A percentile compares a stretch with the other conserved stretches of the same genome.
Evolutionary conservation across 1,139 yeast species (phyloP).

Genomic region (Lodderomyces elongisporus): DNA sequence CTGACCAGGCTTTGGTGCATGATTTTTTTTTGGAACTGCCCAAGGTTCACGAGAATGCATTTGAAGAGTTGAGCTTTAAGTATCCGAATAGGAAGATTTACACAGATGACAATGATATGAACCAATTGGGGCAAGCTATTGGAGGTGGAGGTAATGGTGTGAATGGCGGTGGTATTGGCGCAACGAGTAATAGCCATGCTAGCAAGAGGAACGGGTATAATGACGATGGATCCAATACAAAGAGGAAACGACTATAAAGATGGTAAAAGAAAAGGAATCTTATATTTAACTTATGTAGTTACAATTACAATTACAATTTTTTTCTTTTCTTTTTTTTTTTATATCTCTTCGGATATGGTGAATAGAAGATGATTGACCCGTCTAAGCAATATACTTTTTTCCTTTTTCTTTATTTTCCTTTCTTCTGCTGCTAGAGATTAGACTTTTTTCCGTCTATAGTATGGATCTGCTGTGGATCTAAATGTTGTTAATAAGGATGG

Average conservation of each 20-base stretch:
- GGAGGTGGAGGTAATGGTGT: neutral
- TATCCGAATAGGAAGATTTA: conserved; percentile 73
- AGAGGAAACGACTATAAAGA: conserved; percentile 1
- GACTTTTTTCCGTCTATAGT: too few relatives aligned
- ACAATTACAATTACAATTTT: too few relatives aligned
- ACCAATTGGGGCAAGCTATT: conserved; percentile 12
- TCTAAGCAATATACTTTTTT: too few relatives aligned
- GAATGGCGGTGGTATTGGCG: neutral
- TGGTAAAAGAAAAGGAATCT: neutral
- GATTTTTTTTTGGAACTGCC: conserved; percentile 70
- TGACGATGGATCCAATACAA: conserved; percentile 1
- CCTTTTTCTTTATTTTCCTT: too few relatives aligned
- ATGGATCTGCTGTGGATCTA: too few relatives aligned
- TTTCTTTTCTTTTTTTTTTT: too few relatives aligned
- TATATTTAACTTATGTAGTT: too few relatives aligned
- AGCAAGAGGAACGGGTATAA: conserved; percentile 2
- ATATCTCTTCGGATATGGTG: too few relatives aligned
- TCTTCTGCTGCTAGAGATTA: too few relatives aligned
- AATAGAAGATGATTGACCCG: too few relatives aligned
- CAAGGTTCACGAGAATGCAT: conserved; percentile 63
- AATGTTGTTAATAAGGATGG: too few relatives aligned
- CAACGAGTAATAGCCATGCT: neutral
- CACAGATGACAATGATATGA: conserved; percentile 73
- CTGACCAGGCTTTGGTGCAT: conserved; percentile 69
- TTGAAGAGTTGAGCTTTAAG: conserved; percentile 56